Evolutionary conservation across 306 rosid genomes (phyloP), one percentile per base, ranked within the genome.

Genomic region (Vicia faba): DNA sequence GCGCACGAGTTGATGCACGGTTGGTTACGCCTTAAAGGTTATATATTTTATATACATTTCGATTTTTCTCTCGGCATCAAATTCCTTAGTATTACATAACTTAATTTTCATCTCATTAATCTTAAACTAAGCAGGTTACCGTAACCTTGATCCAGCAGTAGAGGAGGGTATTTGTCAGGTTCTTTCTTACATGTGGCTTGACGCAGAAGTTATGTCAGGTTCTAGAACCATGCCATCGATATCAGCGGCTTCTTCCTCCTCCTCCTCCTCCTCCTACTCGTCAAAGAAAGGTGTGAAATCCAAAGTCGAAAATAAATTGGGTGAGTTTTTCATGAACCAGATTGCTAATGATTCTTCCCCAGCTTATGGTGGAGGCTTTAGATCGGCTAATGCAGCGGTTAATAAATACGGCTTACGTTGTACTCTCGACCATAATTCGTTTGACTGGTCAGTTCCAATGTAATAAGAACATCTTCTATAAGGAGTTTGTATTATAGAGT

Each of bases 1-100:
- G 96, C 96, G 45, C 98, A 92, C n/a, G 96, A 92, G 74, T 83
- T 92, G 83, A 92, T 92, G 98, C 96, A 89, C 16, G 98, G 87
- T 48, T 92, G 96, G 96, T 68, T 92, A 79, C 96, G 98, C 71
- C 91, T 92, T n/a, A 89, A 84, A 84, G 98, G 98, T n/a, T n/a
- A n/a, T n/a, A n/a, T n/a, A n/a, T n/a, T n/a, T n/a, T n/a, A n/a
- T n/a, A n/a, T n/a, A n/a, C n/a, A n/a, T n/a, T n/a, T n/a, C n/a
- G n/a, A n/a, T n/a, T n/a, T n/a, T n/a, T n/a, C n/a, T n/a, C n/a
- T n/a, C n/a, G n/a, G n/a, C n/a, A n/a, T n/a, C n/a, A n/a, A n/a
- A n/a, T n/a, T n/a, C n/a, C n/a, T n/a, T n/a, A n/a, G n/a, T n/a
- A n/a, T n/a, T n/a, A n/a, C n/a, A n/a, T n/a, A n/a, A n/a, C n/a